Evolutionary conservation across 257 asterid genomes (phyloP).

Genomic region (Osmanthus fragrans): DNA sequence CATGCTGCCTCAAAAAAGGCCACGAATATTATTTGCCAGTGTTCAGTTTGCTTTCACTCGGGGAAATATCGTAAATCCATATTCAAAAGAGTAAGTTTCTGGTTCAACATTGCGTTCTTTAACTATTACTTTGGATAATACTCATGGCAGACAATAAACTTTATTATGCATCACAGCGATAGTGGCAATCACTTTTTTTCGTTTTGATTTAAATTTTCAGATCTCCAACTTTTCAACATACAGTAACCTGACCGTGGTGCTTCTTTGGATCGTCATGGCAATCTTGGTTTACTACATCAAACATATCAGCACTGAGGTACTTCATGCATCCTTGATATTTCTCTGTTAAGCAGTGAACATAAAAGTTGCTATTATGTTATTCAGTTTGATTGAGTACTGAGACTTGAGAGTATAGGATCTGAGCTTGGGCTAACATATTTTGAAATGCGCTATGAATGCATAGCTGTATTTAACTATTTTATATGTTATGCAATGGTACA

Average conservation of each 20-base stretch:
- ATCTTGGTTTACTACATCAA: conserved; percentile 71
- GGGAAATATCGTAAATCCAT: conserved; percentile 93
- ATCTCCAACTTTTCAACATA: conserved; percentile 92
- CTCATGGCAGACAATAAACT: not conserved
- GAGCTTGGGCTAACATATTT: not conserved
- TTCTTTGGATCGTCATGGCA: conserved; percentile 82
- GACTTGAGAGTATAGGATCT: not conserved
- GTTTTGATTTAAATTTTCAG: conserved; percentile 47
- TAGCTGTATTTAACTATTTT: not conserved
- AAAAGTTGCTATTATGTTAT: not conserved
- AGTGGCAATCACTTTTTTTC: conserved; percentile 3
- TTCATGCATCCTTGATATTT: conserved; percentile 20
- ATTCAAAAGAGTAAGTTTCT: conserved; percentile 71
- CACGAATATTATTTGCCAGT: conserved; percentile 62
- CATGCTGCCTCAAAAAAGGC: conserved; percentile 64
- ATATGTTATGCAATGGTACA: not conserved
- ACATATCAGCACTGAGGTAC: conserved; percentile 82
- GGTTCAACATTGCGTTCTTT: not conserved
- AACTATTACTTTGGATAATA: conserved; percentile 4
- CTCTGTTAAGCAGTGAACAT: conserved; percentile 7
- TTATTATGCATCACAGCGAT: not conserved
- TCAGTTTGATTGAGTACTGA: not conserved
- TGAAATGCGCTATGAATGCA: not conserved
- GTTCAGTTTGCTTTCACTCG: conserved; percentile 86
- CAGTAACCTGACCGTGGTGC: conserved; percentile 87